Percentiles rank a stretch among this genome's conserved stretches.
phyloP scores from a whole-genome alignment of 306 rosid species.

The Gastrolobium bilobum region DNA sequence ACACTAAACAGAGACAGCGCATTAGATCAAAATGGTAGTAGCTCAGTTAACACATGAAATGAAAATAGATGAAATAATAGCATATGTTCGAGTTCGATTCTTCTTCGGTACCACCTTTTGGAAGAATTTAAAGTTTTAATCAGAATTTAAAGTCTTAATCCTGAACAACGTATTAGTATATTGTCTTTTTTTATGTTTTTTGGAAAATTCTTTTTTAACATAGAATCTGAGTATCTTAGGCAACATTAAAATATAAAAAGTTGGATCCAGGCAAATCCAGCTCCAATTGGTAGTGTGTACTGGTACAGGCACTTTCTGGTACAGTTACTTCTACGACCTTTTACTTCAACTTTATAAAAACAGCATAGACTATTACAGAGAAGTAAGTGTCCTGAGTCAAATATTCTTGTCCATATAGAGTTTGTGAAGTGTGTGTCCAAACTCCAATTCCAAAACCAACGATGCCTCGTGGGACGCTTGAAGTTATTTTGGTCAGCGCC shows the following conservation, averaged over 20 bases:
- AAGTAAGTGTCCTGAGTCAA: not conserved
- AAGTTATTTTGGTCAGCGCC: constrained; percentile 63
- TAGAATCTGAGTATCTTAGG: too few species aligned
- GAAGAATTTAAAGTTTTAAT: too few species aligned
- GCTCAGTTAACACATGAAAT: too few species aligned
- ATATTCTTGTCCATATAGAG: constrained; percentile 2
- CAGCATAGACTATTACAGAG: not conserved
- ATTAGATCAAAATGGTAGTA: too few species aligned
- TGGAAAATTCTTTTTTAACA: too few species aligned
- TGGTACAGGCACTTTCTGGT: constrained; percentile 16
- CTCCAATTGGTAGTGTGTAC: not conserved
- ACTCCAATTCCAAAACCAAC: constrained; percentile 31
- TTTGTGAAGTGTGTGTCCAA: constrained; percentile 9
- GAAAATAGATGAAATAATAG: too few species aligned
- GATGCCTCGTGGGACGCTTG: constrained; percentile 66
- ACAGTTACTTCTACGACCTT: constrained; percentile 2
- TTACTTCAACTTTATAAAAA: constrained; percentile 9
- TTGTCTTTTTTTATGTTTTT: too few species aligned
- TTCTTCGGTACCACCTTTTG: too few species aligned
- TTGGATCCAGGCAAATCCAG: constrained; percentile 31
- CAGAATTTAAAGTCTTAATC: too few species aligned
- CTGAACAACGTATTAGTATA: too few species aligned
- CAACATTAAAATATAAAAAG: constrained; percentile 4
- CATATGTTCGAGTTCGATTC: too few species aligned
- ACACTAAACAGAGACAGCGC: too few species aligned